Conservation (phyloP, 2,329 filamentous ascomycete genomes). For the Endoconidiophora polonica region DNA sequence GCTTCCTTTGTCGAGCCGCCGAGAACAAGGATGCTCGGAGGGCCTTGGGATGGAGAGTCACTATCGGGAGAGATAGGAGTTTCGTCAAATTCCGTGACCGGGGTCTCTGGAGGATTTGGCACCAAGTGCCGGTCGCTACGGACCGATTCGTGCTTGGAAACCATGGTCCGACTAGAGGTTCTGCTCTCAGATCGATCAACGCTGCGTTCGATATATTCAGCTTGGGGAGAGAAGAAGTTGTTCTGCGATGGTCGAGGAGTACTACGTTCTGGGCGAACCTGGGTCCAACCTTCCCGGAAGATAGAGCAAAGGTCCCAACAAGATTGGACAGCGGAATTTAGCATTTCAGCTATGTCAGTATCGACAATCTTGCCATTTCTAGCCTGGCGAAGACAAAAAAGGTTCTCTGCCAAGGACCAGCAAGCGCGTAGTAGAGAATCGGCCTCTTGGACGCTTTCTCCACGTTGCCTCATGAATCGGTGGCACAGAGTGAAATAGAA, state of each 20-base stretch:
- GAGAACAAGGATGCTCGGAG: constrained; percentile 78
- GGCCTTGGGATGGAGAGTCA: constrained; percentile 40
- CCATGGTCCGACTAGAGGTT: constrained; percentile 33
- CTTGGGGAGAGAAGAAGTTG: constrained; percentile 44
- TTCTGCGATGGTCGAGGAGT: constrained; percentile 71
- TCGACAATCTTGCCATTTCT: constrained; percentile 50
- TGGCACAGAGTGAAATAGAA: constrained; percentile 92
- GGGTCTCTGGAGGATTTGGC: constrained; percentile 50
- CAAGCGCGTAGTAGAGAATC: constrained; percentile 73
- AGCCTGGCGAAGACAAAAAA: constrained; percentile 78
- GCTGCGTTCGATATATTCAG: constrained; percentile 21
- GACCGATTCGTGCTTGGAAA: constrained; percentile 34
- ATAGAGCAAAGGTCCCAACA: constrained; percentile 93
- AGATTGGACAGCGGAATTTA: constrained; percentile 76
- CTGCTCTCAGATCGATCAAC: constrained; percentile 24
- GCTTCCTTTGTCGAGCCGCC: constrained; percentile 44
- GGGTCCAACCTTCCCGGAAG: constrained; percentile 82
- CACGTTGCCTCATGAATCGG: constrained; percentile 86
- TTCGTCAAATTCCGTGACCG: constrained; percentile 90
- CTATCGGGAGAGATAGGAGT: constrained; percentile 69
- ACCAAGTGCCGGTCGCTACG: constrained; percentile 22
- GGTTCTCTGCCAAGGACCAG: constrained; percentile 82
- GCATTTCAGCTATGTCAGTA: constrained; percentile 57
- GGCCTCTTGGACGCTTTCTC: constrained; percentile 60
- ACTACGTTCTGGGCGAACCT: constrained; percentile 68